A percentile compares a stretch with the other conserved stretches of the same genome.
Conservation (phyloP, 2,329 filamentous ascomycete genomes). For the Didymella sp. region DNA sequence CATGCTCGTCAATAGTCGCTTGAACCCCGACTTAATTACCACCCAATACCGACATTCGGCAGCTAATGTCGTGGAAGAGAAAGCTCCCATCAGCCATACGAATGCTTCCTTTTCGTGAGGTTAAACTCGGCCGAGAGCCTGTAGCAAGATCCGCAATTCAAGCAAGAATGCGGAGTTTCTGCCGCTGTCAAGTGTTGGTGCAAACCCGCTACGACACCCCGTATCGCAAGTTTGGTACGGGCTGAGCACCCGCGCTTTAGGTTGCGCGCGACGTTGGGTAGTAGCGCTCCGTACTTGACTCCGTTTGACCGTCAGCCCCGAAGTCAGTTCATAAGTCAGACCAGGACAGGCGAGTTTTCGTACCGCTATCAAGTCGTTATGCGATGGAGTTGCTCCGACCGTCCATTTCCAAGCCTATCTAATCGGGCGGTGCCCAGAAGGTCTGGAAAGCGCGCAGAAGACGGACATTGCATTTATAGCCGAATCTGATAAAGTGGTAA, state of each 20-base stretch:
- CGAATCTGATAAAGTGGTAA: background rate
- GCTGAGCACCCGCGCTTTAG: background rate
- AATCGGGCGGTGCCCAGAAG: too few relatives aligned
- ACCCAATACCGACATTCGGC: background rate
- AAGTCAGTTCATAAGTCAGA: slow-evolving; percentile 3
- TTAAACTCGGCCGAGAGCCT: slow-evolving; percentile 3
- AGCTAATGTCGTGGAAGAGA: background rate
- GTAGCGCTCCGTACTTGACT: background rate
- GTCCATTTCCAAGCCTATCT: background rate
- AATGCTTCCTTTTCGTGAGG: background rate
- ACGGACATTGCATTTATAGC: background rate
- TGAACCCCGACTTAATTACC: background rate
- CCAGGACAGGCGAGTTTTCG: slow-evolving; percentile 1
- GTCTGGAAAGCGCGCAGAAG: background rate
- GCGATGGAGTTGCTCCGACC: background rate
- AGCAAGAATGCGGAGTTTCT: slow-evolving; percentile 2
- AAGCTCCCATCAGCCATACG: background rate
- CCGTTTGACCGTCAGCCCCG: background rate
- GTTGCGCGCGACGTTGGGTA: slow-evolving; percentile 10
- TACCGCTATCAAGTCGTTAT: background rate
- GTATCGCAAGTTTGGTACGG: slow-evolving; percentile 3
- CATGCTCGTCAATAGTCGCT: slow-evolving; percentile 1
- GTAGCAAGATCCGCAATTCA: background rate
- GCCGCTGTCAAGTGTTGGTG: background rate
- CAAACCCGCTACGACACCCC: background rate